Evolutionary conservation across 2,329 filamentous ascomycete genomes (phyloP), one percentile per base, ranked within the genome.

Genomic region (Aspergillus flavus): DNA sequence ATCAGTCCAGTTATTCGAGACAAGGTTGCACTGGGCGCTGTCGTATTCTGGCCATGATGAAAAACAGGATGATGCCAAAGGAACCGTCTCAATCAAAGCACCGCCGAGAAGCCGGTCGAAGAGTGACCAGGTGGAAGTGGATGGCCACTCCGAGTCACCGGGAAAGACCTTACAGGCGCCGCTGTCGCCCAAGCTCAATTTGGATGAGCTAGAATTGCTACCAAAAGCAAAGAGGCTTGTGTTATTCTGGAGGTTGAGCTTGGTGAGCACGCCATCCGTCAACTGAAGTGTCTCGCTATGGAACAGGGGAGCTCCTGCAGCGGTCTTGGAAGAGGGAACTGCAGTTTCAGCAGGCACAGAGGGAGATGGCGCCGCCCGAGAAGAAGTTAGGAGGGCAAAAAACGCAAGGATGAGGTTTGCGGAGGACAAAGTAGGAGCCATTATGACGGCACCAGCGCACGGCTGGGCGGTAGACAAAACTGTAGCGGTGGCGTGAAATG

Each of bases 51-150:
- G 63, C 69, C 70, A 73, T 1, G 66, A 66, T 1, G 64, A 66
- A 26, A 74, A 74, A 54, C 72, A 75, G 5, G 69, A 62, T 1
- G 72, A 66, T 1, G 72, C 73, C 26, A 73, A 61, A 11, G 73
- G 72, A 7, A 73, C 72, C 1, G 67, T 73, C 28, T 72, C 69
- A 28, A 72, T 67, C 4, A 75, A 65, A 1, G 72, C 64, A 14
- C 66, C 66, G 10, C 67, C 72, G 10, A 72, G 60, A 6, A 72
- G 23, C 0, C 59, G 23, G 55, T 74, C 67, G n/a, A 75, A 69
- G 10, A 68, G 26, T 4, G 59, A 59, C 73, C 73, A 75, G n/a
- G 64, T 62, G 7, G 45, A 53, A 9, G 53, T 12, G 5, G 65
- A 66, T 0, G 73, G 72, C 73, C 71, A 74, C 2, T 56, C 41